A percentile compares a stretch with the other conserved stretches of the same genome.
phyloP scores from a whole-genome alignment of 2,329 filamentous ascomycete genomes.

The Xylaria sp. region DNA sequence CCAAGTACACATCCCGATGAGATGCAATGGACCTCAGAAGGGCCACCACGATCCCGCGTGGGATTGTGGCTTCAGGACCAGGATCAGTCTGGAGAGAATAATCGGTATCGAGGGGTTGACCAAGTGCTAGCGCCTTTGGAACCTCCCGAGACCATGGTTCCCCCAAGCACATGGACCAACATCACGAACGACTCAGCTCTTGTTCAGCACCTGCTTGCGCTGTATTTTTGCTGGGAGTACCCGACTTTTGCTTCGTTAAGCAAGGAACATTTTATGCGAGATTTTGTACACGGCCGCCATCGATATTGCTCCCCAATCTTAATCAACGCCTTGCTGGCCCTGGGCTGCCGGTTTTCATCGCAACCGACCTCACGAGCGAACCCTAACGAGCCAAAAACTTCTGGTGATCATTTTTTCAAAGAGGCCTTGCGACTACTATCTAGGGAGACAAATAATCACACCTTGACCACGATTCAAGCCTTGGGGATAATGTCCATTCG shows the following conservation, averaged over 20 bases:
- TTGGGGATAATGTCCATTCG: slow-evolving; percentile 80
- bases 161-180: slow-evolving; percentile 66
- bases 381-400: slow-evolving; percentile 70
- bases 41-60: slow-evolving; percentile 59
- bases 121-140: slow-evolving; percentile 62
- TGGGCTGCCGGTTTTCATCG: slow-evolving; percentile 76
- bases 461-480: slow-evolving; percentile 77
- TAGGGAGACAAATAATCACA: slow-evolving; percentile 68
- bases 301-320: slow-evolving; percentile 76
- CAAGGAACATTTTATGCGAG: slow-evolving; percentile 75
- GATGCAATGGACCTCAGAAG: slow-evolving; percentile 60
- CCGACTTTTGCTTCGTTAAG: slow-evolving; percentile 79
- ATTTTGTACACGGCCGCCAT: slow-evolving; percentile 69
- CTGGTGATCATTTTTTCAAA: slow-evolving; percentile 79
- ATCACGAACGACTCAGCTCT: slow-evolving; percentile 68
- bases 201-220: slow-evolving; percentile 70
- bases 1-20: slow-evolving; percentile 59
- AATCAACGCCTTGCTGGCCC: slow-evolving; percentile 72
- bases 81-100: slow-evolving; percentile 50
- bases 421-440: slow-evolving; percentile 72
- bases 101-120: slow-evolving; percentile 57
- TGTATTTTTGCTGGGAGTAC: slow-evolving; percentile 82
- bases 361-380: slow-evolving; percentile 72
- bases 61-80: slow-evolving; percentile 63
- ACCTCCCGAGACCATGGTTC: slow-evolving; percentile 57